Percentiles rank a stretch among this genome's conserved stretches.
Evolutionary conservation across 73 alveolate species (phyloP).

Genomic region (Tetrahymena borealis): DNA sequence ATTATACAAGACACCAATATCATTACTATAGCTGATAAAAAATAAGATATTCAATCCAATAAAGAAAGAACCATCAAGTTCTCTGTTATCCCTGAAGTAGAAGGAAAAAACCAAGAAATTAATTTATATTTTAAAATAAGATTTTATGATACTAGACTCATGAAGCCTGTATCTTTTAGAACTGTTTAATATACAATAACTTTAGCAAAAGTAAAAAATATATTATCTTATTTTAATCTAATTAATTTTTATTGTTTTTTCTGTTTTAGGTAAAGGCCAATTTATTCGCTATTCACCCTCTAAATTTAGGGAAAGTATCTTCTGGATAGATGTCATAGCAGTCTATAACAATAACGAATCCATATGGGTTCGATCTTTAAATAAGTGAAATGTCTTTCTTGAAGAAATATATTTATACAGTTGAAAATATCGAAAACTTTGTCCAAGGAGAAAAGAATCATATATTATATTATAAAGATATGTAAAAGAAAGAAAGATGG

Average conservation of each 20-base stretch:
- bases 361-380: not conserved
- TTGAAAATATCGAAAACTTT: not conserved
- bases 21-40: not conserved
- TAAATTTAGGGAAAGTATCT: not conserved
- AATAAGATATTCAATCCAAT: not conserved
- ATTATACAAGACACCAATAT: not conserved
- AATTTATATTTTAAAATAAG: not conserved
- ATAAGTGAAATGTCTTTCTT: not conserved
- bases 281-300: not conserved
- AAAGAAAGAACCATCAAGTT: not conserved
- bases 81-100: not conserved
- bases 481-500: not conserved
- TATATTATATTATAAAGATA: not conserved
- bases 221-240: not conserved
- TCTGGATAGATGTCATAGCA: not conserved
- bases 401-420: not conserved
- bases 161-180: not conserved
- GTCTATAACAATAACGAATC: not conserved
- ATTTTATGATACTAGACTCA: not conserved
- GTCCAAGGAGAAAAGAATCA: not conserved
- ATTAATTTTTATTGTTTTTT: not conserved
- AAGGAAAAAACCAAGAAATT: not conserved
- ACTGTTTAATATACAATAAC: not conserved
- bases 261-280: not conserved
- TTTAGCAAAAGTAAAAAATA: not conserved